phyloP scores from a whole-genome alignment of 1,139 yeast genomes.

The Blastobotrys serpentis region DNA sequence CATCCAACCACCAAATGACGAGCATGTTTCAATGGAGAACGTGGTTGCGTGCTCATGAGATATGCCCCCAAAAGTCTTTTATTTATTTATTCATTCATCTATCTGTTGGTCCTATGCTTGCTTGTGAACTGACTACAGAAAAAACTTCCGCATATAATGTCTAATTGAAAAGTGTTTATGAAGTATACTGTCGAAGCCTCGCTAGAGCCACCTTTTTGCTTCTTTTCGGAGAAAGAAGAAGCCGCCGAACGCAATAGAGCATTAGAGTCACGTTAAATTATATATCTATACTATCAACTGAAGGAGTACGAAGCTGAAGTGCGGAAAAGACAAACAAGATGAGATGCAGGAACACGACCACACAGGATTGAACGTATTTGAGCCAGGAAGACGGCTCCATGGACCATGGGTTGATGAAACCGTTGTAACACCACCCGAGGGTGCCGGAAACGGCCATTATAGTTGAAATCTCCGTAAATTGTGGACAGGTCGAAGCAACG shows the following conservation, averaged over 20 bases:
- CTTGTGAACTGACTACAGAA: no score
- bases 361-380: neutral
- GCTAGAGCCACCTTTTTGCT: no score
- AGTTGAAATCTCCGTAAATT: neutral
- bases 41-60: no score
- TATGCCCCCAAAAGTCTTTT: no score
- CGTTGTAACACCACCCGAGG: constrained; percentile 12
- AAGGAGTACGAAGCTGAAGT: neutral
- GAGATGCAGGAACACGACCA: constrained; percentile 1
- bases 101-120: no score
- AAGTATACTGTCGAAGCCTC: no score
- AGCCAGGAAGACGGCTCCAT: constrained; percentile 7
- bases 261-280: no score
- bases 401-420: constrained; percentile 16
- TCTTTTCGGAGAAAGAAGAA: neutral
- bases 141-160: no score
- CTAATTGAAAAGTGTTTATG: no score
- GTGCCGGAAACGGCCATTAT: constrained; percentile 5
- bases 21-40: no score
- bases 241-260: neutral
- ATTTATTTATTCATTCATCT: no score
- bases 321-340: neutral
- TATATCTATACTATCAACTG: neutral
- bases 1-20: neutral
- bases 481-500: neutral